A percentile compares a stretch with the other conserved stretches of the same genome.
Evolutionary conservation across 345 rosid genomes (phyloP).

Genomic region (Clausena lansium): DNA sequence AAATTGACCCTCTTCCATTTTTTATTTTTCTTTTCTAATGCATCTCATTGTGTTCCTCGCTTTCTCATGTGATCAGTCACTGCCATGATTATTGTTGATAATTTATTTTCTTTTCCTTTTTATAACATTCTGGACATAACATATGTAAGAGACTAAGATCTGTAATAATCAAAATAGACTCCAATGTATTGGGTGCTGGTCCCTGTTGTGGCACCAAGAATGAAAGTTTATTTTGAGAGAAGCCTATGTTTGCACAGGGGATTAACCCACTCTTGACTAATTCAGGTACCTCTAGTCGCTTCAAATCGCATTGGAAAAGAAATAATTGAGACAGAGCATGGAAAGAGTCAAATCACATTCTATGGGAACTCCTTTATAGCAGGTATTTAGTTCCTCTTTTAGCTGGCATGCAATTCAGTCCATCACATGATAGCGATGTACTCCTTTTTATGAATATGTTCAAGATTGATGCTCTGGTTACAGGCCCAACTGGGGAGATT

Average conservation of each 20-base stretch:
- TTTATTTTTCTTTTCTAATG: background rate
- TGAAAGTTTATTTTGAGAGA: background rate
- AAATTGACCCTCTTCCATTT: background rate
- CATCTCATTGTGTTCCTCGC: background rate
- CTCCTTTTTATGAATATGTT: background rate
- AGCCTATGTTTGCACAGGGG: background rate
- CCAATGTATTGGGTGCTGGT: background rate
- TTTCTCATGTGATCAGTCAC: background rate
- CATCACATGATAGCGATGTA: constrained; percentile 5
- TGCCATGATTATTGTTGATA: background rate
- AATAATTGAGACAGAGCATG: constrained; percentile 72
- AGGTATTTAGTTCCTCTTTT: constrained; percentile 38
- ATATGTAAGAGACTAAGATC: background rate
- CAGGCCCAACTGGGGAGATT: constrained; percentile 87
- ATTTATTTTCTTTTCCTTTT: background rate
- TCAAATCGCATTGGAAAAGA: constrained; percentile 88
- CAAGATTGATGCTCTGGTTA: constrained; percentile 8
- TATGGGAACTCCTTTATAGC: constrained; percentile 87
- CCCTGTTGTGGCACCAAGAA: background rate
- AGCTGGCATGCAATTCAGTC: background rate
- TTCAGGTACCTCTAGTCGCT: constrained; percentile 78
- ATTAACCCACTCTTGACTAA: constrained; percentile 13
- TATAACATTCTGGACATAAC: background rate
- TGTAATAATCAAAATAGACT: background rate
- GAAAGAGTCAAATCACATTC: constrained; percentile 75